Base-by-base conservation (phyloP, 2,329 filamentous ascomycete genomes). In the Aureobasidium musti region DNA sequence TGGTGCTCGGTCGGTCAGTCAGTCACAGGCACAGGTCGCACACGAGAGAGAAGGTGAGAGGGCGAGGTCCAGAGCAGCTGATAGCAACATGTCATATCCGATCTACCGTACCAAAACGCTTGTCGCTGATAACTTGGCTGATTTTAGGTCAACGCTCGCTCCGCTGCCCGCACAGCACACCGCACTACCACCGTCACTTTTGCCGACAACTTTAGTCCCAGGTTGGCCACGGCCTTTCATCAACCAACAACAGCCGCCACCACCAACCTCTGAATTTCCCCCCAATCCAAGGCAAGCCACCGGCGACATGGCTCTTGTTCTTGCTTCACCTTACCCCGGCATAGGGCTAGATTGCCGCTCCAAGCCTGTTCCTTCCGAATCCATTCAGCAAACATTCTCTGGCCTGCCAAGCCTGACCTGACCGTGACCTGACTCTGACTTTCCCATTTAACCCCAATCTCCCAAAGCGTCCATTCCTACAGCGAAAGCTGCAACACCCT, bases 81-180 rank as follows among this genome's bases (percentile, higher is more conserved):
- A 61, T 61, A 61, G 21, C 35, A 45, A 59, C 39, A 59, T 59
- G 54, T 59, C 54, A 59, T 59, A 30, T 45, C 54, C 54, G 54
- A 59, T 59, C 54, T 43, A 59, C 54, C 54, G 54, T 59, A 43
- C 21, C 37, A 19, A n/a, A 43, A 30, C n/a, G n/a, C 19, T 30
- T 37, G 30, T 26, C 30, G 30, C 50, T 56, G 54, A 56, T 56
- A 56, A 56, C 53, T 56, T 56, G 53, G 53, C 53, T 41, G 35
- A 6, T 3, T 23, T 41, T 56, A 56, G 53, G 33, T 21, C 33
- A 56, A 56, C 53, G 53, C 53, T 56, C 53, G 53, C 33, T 56
- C 53, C 50, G 19, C 30, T 14, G n/a, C 53, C 21, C 33, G 52
- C 53, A 41, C 33, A 41, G 11, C 14, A 39, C 54, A 26, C 54